These are phyloP conservation scores for Durotheca rogersii DNA, from an alignment of 495 filamentous ascomycete species.

Conservation along the genomic window DNA sequence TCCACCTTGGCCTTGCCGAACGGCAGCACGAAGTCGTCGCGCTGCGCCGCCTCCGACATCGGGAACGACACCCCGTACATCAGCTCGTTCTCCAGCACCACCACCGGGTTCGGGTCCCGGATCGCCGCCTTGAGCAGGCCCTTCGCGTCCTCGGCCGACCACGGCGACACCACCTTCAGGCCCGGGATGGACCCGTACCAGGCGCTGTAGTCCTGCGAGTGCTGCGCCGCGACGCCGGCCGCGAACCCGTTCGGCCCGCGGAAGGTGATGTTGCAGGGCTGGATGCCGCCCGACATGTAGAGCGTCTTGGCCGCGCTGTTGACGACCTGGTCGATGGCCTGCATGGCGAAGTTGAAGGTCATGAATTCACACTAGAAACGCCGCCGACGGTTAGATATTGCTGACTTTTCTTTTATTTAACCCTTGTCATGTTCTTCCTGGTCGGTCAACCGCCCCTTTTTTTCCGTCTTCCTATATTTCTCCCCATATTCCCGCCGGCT, in stretches of 20 bases:
- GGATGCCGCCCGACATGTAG: slow-evolving; percentile 99
- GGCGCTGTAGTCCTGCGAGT: slow-evolving; percentile 96
- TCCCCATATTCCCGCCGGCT: too few species aligned
- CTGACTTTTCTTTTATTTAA: neutral
- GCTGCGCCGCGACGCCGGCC: slow-evolving; percentile 91
- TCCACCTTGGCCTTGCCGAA: slow-evolving; percentile 99
- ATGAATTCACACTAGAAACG: slow-evolving; percentile 88
- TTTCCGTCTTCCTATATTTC: neutral
- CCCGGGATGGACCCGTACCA: slow-evolving; percentile 99
- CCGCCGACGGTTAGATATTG: slow-evolving; percentile 20
- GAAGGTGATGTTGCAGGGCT: slow-evolving; percentile 99
- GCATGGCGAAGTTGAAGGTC: slow-evolving; percentile 99
- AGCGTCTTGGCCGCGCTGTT: slow-evolving; percentile 99
- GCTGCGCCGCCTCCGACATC: slow-evolving; percentile 94
- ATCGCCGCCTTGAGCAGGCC: slow-evolving; percentile 97
- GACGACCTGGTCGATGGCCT: slow-evolving; percentile 99
- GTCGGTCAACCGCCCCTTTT: too few species aligned
- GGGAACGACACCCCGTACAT: slow-evolving; percentile 92
- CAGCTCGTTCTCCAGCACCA: slow-evolving; percentile 96
- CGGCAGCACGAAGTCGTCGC: slow-evolving; percentile 91
- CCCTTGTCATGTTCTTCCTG: too few species aligned
- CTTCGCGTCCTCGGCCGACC: slow-evolving; percentile 97
- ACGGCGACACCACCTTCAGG: slow-evolving; percentile 93
- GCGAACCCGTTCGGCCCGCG: slow-evolving; percentile 98
- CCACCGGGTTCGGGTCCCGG: slow-evolving; percentile 94